Evolutionary conservation across 2,329 filamentous ascomycete genomes (phyloP), one percentile per base, ranked within the genome.

Genomic region (Monosporascus sp.): DNA sequence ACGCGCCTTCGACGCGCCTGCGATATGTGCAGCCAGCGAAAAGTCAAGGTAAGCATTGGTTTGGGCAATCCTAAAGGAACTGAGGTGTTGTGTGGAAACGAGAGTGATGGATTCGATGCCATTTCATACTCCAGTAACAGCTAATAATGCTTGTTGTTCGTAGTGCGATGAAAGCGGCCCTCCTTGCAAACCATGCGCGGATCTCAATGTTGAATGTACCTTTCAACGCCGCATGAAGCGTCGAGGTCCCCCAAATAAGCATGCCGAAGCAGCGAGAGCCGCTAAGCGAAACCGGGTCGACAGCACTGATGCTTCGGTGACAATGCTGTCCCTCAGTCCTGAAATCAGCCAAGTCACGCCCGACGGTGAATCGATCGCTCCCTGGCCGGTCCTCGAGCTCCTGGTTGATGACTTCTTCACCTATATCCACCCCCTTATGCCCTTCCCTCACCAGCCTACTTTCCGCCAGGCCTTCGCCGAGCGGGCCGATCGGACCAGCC

Each of bases 371-470:
- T 76, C 81, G 2, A 91, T 92, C 56, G 88, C 86, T 41, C 85
- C 88, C 0, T 77, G 86, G 68, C 79, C 82, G 7, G 82, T 86
- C 11, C 73, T 92, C 50, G 79, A 87, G 62, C 77, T 86, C 2
- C 76, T 91, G 17, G 81, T 92, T 53, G 86, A 91, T 67, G 88
- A 92, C 72, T 92, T 89, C 77, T 92, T 91, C 71, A 90, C 86
- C 19, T 91, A 91, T 66, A 86, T 91, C 51, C 87, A 91, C 61
- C 88, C 88, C 1, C 77, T 92, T 8, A 82, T 82, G 54, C 88
- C 88, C 0, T 91, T 92, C 53, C 88, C 88, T 0, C 88, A 92
- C 68, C 87, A 91, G 65, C 87, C 87, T 0, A 88, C 86, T 4
- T 91, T 92, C 67, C 80, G 87, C 22, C 79, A 84, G 56, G 84